A percentile compares a stretch with the other conserved stretches of the same genome.
phyloP scores from a whole-genome alignment of 2,329 filamentous ascomycete species.

The Fusarium devonianum region DNA sequence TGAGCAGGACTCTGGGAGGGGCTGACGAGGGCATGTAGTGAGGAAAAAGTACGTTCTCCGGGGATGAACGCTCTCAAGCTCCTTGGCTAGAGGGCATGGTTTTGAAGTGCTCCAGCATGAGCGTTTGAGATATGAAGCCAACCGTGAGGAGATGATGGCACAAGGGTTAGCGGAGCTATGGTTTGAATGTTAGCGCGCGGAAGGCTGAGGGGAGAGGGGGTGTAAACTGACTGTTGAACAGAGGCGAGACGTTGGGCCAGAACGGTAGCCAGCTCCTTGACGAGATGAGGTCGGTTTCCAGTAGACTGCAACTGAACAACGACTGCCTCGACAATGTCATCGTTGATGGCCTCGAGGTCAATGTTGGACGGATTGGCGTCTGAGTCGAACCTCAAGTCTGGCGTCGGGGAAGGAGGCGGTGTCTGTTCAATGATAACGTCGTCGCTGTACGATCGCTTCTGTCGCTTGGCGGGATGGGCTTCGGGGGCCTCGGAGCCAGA shows the following conservation, averaged over 20 bases:
- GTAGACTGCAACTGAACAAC: slow-evolving; percentile 89
- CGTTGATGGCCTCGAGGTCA: slow-evolving; percentile 84
- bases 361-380: slow-evolving; percentile 42
- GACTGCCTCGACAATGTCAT: slow-evolving; percentile 92
- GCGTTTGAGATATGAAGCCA: slow-evolving; percentile 89
- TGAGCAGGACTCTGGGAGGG: slow-evolving; percentile 66
- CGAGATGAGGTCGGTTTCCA: slow-evolving; percentile 89
- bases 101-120: slow-evolving; percentile 77
- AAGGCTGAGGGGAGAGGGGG: slow-evolving; percentile 10
- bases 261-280: slow-evolving; percentile 88
- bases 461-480: slow-evolving; percentile 65
- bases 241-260: slow-evolving; percentile 78
- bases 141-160: slow-evolving; percentile 91
- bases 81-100: slow-evolving; percentile 90
- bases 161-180: slow-evolving; percentile 91
- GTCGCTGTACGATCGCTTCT: slow-evolving; percentile 84
- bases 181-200: slow-evolving; percentile 41
- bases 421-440: slow-evolving; percentile 81
- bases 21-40: slow-evolving; percentile 83
- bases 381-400: slow-evolving; percentile 41
- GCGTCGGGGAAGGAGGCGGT: slow-evolving; percentile 58
- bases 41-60: slow-evolving; percentile 97
- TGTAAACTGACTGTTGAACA: slow-evolving; percentile 83
- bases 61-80: slow-evolving; percentile 89
- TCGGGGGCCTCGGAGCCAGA: slow-evolving; percentile 44